phyloP scores from a whole-genome alignment of 139 green algal species.

The Zygnema cylindricum region DNA sequence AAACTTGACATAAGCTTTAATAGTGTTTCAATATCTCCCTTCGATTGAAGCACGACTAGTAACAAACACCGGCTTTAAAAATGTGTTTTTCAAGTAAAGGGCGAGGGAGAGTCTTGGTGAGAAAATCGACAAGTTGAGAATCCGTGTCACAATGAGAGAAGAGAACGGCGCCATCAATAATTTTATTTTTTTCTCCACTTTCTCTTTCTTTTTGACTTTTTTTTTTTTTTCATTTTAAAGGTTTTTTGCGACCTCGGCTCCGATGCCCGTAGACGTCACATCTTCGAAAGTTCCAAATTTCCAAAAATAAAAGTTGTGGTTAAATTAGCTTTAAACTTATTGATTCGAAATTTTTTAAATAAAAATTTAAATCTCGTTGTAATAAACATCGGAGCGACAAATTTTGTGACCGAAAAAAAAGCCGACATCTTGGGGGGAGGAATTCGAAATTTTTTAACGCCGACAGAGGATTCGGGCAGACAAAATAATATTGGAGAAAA shows the following conservation, averaged over 20 bases:
- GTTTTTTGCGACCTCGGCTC: conserved; percentile 24
- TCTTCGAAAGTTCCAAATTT: background rate
- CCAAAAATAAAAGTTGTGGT: background rate
- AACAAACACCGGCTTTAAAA: too few species aligned
- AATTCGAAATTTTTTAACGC: background rate
- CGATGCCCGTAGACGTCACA: conserved; percentile 25
- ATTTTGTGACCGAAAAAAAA: background rate
- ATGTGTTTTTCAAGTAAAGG: too few species aligned
- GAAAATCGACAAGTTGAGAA: too few species aligned
- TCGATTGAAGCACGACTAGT: too few species aligned
- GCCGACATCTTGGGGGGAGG: background rate
- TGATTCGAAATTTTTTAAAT: background rate
- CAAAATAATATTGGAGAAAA: background rate
- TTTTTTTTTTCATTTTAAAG: background rate
- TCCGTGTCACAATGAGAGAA: too few species aligned
- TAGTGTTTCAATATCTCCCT: too few species aligned
- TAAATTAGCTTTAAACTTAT: background rate
- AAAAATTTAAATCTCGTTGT: background rate
- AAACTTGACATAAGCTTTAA: too few species aligned
- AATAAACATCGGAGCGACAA: conserved; percentile 38
- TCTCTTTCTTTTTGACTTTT: background rate
- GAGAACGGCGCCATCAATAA: background rate
- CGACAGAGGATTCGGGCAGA: background rate
- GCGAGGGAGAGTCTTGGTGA: too few species aligned
- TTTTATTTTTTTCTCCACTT: background rate